Base-by-base conservation (phyloP, 306 rosid genomes). In the Glycine tomentella region DNA sequence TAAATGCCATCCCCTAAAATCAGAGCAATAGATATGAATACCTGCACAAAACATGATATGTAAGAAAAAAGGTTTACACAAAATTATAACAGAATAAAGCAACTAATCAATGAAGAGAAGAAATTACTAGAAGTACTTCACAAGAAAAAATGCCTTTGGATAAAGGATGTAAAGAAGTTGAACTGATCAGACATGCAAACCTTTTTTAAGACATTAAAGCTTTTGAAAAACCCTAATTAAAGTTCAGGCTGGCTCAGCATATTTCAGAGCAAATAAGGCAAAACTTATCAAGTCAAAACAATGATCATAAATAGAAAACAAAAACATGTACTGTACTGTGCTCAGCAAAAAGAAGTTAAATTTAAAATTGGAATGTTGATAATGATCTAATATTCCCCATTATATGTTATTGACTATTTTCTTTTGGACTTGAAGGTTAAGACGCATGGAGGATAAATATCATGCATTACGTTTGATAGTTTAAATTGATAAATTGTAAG, bases 1-100 rank as follows among this genome's bases (percentile, higher is more conserved):
- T 93, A 95, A 20, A 95, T 82, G 75, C 99, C 99, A 56, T 95
- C 99, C 45, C 99, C 99, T 31, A 95, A 83, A 79, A 93, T 91
- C 80, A 95, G 93, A 48, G 99, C 79, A 70, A 84, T 80, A 52
- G 87, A 84, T 80, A 81, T 81, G 78, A 85, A 76, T 16, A 84
- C 87, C 85, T 85, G 72, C 72, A 71, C 40, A 70, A 40, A 74
- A 70, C 85, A 73, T 69, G 79, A 84, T 25, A 25, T 25, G 2
- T 25, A 25, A 25, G 31, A 69, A 69, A 62, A 66, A 36, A 9
- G 14, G 3, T 49, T 65, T 1, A 25, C 31, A 25, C 31, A 25
- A 25, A 25, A 25, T 25, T 25, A 25, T 25, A 25, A 25, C 31
- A 1, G 31, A 25, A 25, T 25, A 25, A 25, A 25, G 31, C 31